phyloP scores from a whole-genome alignment of 805 yeast genomes.

The Metschnikowia dekortorum region DNA sequence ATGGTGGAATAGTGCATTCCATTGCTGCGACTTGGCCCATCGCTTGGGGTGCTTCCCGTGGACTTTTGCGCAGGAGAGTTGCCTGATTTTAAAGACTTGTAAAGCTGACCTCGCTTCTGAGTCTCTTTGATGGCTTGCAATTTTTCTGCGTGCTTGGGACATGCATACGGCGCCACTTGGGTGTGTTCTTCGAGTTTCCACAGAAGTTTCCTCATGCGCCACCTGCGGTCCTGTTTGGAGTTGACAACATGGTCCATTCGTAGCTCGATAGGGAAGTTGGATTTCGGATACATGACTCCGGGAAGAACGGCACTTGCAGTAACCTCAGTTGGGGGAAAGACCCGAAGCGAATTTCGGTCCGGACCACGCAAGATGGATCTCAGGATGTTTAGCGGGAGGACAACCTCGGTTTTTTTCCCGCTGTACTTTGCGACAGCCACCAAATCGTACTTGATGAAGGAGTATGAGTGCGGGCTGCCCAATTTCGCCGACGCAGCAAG shows the following conservation, averaged over 20 bases:
- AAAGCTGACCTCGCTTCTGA: constrained; percentile 19
- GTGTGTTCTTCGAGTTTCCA: constrained; percentile 88
- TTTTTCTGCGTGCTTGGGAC: constrained; percentile 53
- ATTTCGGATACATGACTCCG: constrained; percentile 82
- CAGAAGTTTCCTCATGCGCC: constrained; percentile 86
- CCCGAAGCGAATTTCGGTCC: constrained; percentile 80
- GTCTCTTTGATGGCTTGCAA: constrained; percentile 41
- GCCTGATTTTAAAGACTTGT: constrained; percentile 11
- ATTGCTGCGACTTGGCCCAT: constrained; percentile 10
- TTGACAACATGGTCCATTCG: constrained; percentile 65
- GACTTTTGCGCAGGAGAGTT: constrained; percentile 3
- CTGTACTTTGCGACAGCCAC: constrained; percentile 49
- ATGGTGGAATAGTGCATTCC: constrained; percentile 19
- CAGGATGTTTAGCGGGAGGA: constrained; percentile 66
- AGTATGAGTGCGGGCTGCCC: constrained; percentile 46
- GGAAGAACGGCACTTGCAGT: constrained; percentile 86
- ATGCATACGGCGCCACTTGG: constrained; percentile 55
- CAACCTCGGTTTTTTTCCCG: constrained; percentile 26
- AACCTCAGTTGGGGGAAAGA: constrained; percentile 93
- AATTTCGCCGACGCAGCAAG: constrained; percentile 75
- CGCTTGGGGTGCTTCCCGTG: constrained; percentile 1
- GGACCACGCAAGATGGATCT: constrained; percentile 78
- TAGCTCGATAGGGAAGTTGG: constrained; percentile 78
- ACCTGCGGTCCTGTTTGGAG: constrained; percentile 54
- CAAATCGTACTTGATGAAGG: constrained; percentile 67